Evolutionary conservation across 2,329 filamentous ascomycete species (phyloP).

Genomic region (Colletotrichum endophyticum): DNA sequence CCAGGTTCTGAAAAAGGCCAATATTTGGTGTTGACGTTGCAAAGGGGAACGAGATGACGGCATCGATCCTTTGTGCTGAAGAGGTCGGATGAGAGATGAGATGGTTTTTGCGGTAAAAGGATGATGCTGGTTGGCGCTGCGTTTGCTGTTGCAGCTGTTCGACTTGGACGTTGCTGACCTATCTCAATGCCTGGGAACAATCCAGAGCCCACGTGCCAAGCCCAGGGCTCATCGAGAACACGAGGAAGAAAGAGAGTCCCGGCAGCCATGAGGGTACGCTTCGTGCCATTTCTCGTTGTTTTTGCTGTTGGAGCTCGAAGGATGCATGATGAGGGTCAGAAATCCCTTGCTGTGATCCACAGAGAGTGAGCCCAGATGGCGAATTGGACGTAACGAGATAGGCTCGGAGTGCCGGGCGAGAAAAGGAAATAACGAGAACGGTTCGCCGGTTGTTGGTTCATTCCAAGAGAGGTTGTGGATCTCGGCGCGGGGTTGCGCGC

Average conservation of each 20-base stretch:
- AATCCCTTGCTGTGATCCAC: conserved; percentile 6
- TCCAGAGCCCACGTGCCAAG: neutral
- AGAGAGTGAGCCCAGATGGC: conserved; percentile 6
- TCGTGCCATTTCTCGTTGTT: conserved; percentile 2
- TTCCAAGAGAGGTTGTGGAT: conserved; percentile 18
- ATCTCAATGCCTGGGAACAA: neutral
- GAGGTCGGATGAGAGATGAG: neutral
- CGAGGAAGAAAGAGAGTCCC: neutral
- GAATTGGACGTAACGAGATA: conserved; percentile 14
- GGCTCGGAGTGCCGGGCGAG: conserved; percentile 11
- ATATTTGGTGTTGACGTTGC: neutral
- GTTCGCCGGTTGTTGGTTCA: conserved; percentile 14
- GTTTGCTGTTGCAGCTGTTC: neutral
- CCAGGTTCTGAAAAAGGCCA: conserved; percentile 3
- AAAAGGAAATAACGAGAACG: conserved; percentile 16
- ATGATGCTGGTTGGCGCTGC: neutral
- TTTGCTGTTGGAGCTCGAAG: neutral
- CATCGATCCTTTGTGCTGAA: neutral
- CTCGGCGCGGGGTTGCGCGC: conserved; percentile 19
- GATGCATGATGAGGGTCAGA: conserved; percentile 10
- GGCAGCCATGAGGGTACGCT: neutral
- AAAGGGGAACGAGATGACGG: neutral
- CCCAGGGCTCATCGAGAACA: neutral
- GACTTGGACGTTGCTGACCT: neutral
- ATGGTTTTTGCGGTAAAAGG: neutral